Evolutionary conservation across 805 yeast genomes (phyloP).

Genomic region (Wickerhamomyces alni): DNA sequence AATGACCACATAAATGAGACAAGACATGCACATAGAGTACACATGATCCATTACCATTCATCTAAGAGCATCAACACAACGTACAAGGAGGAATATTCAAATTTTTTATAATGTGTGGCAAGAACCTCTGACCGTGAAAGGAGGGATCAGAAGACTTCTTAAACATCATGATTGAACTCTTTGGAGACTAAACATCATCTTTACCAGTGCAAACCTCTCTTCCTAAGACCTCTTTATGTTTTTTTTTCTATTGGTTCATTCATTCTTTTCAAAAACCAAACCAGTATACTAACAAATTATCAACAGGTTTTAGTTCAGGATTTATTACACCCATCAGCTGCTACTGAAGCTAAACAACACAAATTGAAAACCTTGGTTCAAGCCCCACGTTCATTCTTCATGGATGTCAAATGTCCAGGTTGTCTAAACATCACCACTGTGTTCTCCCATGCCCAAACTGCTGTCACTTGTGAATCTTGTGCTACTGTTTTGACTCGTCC

Average conservation of each 20-base stretch:
- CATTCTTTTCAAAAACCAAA: too few species aligned
- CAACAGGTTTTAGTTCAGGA: slow-evolving; percentile 94
- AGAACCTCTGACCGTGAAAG: background rate
- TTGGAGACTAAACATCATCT: too few species aligned
- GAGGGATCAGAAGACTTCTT: background rate
- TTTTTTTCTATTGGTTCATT: too few species aligned
- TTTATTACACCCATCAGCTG: slow-evolving; percentile 96
- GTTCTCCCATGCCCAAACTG: slow-evolving; percentile 99
- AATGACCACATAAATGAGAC: too few species aligned
- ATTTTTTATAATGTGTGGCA: too few species aligned
- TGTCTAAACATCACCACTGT: slow-evolving; percentile 98
- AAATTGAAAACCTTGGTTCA: slow-evolving; percentile 97
- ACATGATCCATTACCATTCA: too few species aligned
- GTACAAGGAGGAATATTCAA: too few species aligned
- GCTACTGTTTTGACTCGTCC: slow-evolving; percentile 98
- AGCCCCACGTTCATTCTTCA: slow-evolving; percentile 97
- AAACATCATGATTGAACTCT: too few species aligned
- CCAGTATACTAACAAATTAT: slow-evolving; percentile 22
- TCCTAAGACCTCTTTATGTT: too few species aligned
- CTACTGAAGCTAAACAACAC: slow-evolving; percentile 94
- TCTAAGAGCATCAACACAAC: too few species aligned
- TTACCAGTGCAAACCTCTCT: too few species aligned
- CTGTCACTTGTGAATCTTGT: slow-evolving; percentile 98
- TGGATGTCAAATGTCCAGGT: slow-evolving; percentile 99
- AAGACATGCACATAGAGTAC: too few species aligned